These are phyloP conservation scores for Saccharomyces hybrid DNA, from an alignment of 1,139 yeast genomes.

Conservation along the genomic window DNA sequence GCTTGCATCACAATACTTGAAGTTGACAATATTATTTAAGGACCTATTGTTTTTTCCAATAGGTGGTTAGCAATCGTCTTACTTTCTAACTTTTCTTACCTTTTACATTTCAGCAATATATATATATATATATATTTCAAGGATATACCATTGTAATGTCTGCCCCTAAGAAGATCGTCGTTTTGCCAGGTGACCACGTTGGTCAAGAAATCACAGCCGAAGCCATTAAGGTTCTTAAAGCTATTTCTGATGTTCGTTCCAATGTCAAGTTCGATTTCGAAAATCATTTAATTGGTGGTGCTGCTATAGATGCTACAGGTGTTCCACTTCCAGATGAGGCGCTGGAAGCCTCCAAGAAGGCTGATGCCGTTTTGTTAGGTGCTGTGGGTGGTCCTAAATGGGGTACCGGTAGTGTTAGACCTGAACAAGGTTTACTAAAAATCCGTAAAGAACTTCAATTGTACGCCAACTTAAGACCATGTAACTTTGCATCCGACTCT, in stretches of 20 bases:
- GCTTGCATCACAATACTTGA: neutral
- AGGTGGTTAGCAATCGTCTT: neutral
- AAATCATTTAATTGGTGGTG: constrained; percentile 90
- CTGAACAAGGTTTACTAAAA: constrained; percentile 91
- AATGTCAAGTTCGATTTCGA: constrained; percentile 64
- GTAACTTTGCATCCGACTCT: constrained; percentile 85
- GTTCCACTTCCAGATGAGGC: constrained; percentile 85
- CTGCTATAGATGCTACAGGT: constrained; percentile 96
- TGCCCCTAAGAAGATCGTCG: constrained; percentile 58
- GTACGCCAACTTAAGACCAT: constrained; percentile 94
- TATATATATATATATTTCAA: neutral
- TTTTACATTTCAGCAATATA: neutral
- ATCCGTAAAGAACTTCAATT: constrained; percentile 90
- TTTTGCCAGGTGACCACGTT: constrained; percentile 94
- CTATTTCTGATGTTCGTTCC: constrained; percentile 62
- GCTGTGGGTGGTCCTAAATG: constrained; percentile 99
- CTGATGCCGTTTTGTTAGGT: constrained; percentile 92
- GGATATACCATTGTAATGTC: constrained; percentile 8
- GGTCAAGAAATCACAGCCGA: constrained; percentile 86
- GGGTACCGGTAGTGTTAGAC: constrained; percentile 86
- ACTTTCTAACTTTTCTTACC: neutral
- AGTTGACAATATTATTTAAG: neutral
- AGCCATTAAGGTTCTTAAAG: constrained; percentile 82
- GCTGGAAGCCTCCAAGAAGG: constrained; percentile 71
- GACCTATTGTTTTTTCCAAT: neutral